Percentiles rank a stretch among this genome's conserved stretches.
These are phyloP conservation scores for Dacryopinax spathularia DNA, from an alignment of 768 basidiomycete species.

Conservation along the genomic window DNA sequence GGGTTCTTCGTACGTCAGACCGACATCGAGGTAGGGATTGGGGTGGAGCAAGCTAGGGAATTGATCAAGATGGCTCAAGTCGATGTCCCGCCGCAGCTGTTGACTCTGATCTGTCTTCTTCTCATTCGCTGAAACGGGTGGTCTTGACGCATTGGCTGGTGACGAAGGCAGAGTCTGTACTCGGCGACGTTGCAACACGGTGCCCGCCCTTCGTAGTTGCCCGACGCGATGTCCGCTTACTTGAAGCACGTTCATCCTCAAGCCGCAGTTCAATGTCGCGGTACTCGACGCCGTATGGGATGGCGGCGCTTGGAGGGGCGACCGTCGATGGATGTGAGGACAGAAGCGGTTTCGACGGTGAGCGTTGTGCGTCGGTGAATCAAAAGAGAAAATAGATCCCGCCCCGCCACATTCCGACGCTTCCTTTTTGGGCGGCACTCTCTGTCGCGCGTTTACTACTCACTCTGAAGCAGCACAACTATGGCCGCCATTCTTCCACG, in stretches of 20 bases:
- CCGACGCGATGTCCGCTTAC: too few species aligned
- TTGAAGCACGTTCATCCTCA: too few species aligned
- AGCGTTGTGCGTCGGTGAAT: not conserved
- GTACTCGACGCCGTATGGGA: too few species aligned
- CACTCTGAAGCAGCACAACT: too few species aligned
- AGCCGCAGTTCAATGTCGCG: too few species aligned
- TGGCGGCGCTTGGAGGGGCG: too few species aligned
- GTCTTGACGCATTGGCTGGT: not conserved
- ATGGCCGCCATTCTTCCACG: not conserved
- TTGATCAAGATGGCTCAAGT: not conserved
- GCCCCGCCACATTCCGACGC: not conserved
- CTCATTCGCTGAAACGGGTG: not conserved
- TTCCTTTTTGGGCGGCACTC: not conserved
- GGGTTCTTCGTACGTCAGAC: not conserved
- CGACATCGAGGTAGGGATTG: not conserved
- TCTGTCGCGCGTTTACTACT: too few species aligned
- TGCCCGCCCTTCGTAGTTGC: too few species aligned
- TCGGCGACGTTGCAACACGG: too few species aligned
- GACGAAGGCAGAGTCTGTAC: too few species aligned
- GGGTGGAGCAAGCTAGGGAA: not conserved
- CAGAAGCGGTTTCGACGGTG: too few species aligned
- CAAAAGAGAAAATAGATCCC: not conserved
- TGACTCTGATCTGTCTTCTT: not conserved
- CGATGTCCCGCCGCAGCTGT: not conserved
- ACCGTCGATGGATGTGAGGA: too few species aligned